Conservation (phyloP, 2,329 filamentous ascomycete genomes). For the Immersiporthe knoxdaviesiana region DNA sequence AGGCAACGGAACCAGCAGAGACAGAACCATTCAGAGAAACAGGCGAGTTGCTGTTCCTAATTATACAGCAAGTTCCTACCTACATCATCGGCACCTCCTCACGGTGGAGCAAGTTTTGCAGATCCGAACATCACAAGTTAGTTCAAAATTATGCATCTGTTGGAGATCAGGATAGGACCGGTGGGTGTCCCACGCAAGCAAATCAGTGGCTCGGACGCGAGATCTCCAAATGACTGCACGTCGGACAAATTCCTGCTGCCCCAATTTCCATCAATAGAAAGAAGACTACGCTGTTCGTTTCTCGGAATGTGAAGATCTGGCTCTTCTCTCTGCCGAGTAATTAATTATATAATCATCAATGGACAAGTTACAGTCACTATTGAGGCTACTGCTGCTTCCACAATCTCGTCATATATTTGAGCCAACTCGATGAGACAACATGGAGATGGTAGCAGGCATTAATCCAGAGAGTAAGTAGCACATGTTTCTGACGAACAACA, state of each 20-base stretch:
- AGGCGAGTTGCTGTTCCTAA: background rate
- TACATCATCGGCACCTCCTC: background rate
- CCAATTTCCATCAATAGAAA: constrained; percentile 8
- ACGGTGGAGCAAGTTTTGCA: background rate
- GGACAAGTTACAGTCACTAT: background rate
- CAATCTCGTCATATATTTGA: background rate
- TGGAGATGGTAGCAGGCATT: background rate
- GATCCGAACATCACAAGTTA: background rate
- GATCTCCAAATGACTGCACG: background rate
- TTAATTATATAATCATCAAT: background rate
- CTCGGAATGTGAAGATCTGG: background rate
- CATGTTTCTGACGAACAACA: background rate
- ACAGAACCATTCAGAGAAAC: no score
- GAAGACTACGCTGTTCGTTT: background rate
- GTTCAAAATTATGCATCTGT: background rate
- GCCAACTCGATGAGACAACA: background rate
- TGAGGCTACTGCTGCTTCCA: background rate
- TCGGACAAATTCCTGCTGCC: background rate
- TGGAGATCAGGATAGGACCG: background rate
- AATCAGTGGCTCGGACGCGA: background rate
- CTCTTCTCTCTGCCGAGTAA: background rate
- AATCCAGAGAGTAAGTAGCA: background rate
- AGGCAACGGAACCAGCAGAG: background rate
- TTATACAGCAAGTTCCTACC: no score
- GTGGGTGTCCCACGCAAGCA: background rate